Conservation (phyloP, 2,329 filamentous ascomycete species). For the Cryphonectria radicalis region DNA sequence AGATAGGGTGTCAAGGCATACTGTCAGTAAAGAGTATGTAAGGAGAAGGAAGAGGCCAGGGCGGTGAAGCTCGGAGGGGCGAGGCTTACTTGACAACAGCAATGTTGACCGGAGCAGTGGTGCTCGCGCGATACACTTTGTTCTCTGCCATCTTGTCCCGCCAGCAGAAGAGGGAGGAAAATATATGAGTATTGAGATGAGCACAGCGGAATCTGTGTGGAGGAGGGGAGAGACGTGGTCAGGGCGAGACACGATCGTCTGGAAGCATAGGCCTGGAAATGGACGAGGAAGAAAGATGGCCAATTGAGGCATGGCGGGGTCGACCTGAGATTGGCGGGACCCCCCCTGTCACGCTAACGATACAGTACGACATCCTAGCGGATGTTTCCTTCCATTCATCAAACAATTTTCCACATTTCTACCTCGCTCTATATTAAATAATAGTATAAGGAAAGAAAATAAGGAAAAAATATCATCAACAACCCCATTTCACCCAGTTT, state of each 20-base stretch:
- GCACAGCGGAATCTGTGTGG: neutral
- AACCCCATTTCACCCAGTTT: too few relatives aligned
- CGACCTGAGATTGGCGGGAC: neutral
- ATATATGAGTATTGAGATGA: neutral
- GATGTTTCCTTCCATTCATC: neutral
- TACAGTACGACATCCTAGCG: neutral
- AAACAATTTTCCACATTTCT: neutral
- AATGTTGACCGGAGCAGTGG: constrained; percentile 96
- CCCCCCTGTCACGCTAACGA: neutral
- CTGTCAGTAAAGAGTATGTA: constrained; percentile 29
- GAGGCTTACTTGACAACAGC: constrained; percentile 84
- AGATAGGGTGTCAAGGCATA: constrained; percentile 11
- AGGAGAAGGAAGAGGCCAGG: neutral
- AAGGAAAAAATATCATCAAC: too few relatives aligned
- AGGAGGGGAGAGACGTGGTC: too few relatives aligned
- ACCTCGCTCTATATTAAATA: neutral
- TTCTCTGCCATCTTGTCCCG: constrained; percentile 48
- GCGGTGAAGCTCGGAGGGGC: constrained; percentile 23
- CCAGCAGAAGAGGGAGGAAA: neutral
- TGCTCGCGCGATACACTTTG: constrained; percentile 85
- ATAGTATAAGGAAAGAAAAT: too few relatives aligned
- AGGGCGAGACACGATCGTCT: neutral
- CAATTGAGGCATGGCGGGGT: neutral
- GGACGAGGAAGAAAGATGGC: neutral
- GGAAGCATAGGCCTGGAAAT: neutral